Base-by-base conservation (phyloP, 2,329 filamentous ascomycete species). In the Xylariaceae sp. region DNA sequence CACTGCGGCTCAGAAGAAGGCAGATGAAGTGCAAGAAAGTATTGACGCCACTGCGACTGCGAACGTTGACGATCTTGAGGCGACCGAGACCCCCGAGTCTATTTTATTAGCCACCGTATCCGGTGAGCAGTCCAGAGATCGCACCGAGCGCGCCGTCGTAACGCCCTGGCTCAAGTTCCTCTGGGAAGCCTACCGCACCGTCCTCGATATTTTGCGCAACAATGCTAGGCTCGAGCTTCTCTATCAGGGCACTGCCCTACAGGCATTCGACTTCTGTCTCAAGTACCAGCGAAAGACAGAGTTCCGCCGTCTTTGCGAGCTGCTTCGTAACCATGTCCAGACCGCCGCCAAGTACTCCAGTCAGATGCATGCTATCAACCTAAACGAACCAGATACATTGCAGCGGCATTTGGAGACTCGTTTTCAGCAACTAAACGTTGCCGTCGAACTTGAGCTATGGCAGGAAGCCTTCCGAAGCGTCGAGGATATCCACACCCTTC, bases 141-240 rank as follows among this genome's bases (percentile, higher is more conserved):
- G 94, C 64, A 99, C 94, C 66, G 94, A 99, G 77, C 87, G 94
- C 67, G 94, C 94, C 69, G 95, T 99, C 67, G 94, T 99, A 56
- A 99, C 94, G 26, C 94, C 94, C 56, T 99, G 94, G 94, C 84
- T 99, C 68, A 99, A 99, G 79, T 99, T 99, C 71, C 80, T 99
- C 59, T 99, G 94, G 94, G 94, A 99, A 80, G 96, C 94, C 15
- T 99, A 99, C 79, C 88, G 94, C 59, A 99, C 94, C 36, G 94
- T 99, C 39, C 83, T 99, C 68, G 94, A 99, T 68, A 99, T 99
- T 68, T 85, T 99, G 68, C 92, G 95, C 79, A 99, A 99, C 81
- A 99, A 99, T 79, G 92, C 94, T 54, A 87, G 94, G 55, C 84
- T 99, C 53, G 94, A 99, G 78, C 85, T 95, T 54, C 92, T 97